Base-by-base conservation (phyloP, 108 stramenopile species). In the Phaeodactylum tricornutum region DNA sequence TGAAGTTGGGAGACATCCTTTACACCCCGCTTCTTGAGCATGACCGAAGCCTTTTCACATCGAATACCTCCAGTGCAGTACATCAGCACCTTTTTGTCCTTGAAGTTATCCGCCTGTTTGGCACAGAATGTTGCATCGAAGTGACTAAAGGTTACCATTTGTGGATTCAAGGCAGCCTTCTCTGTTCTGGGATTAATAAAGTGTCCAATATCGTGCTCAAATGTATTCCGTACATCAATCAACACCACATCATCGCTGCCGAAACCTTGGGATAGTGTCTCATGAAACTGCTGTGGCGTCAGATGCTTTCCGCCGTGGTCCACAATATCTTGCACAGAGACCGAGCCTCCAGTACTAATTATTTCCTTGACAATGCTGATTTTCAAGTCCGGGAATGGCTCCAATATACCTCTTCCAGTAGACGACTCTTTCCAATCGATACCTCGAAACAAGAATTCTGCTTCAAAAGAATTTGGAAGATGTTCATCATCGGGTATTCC, bases 61-160 rank as follows among this genome's bases (percentile, higher is more conserved):
- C 81, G 57, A 29, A 81, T 81, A 4, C 88, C 92, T 11, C 94
- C 94, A 11, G 94, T 95, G 65, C 94, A 95, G 53, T 95, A 95
- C 91, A 95, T 93, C 32, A 95, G 58, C 12, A 95, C 86, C 55
- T 81, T 85, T 57, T 89, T 88, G 46, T 79, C 69, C 43, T 66
- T 63, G 12, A 88, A 62, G 2, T 62, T 22, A 0, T 79, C 60
- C 15, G 80, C 74, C 25, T 76, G 54, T 24, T 57, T 50, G 21
- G 59, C 72, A 47, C 75, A 79, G 43, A 84, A 83, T 29, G 64
- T 69, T 14, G 66, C 53, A 40, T 83, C 76, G 37, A 88, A 88
- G 29, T 77, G 69, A 24, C 67, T 66, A 54, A 84, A 88, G 25
- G 80, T 76, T 4, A 76, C 69, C 49, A 78, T 88, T 50, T 79